phyloP scores from a whole-genome alignment of 345 rosid species.

The Euclidium syriacum region DNA sequence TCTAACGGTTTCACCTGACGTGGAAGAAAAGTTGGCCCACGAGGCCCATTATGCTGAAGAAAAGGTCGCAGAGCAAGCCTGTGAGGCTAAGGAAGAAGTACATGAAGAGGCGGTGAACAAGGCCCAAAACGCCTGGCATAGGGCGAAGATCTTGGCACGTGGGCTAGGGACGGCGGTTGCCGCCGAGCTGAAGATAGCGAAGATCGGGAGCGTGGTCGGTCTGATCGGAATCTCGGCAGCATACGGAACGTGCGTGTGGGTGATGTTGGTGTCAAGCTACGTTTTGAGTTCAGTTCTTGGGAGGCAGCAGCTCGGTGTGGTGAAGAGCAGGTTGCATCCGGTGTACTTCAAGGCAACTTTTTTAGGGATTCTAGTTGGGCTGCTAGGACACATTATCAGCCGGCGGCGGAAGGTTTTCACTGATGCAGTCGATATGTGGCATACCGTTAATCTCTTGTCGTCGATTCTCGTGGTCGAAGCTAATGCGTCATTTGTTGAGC shows the following conservation, averaged over 20 bases:
- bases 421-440: conserved; percentile 43
- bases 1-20: too few species aligned
- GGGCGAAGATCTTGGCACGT: neutral
- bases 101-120: neutral
- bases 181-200: neutral
- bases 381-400: conserved; percentile 53
- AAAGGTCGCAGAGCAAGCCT: conserved; percentile 8
- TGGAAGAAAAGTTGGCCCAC: too few species aligned
- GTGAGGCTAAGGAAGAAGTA: neutral
- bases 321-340: conserved; percentile 75
- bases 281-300: conserved; percentile 46
- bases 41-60: neutral
- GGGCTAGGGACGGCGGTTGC: neutral
- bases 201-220: conserved; percentile 33
- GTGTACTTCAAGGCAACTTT: conserved; percentile 56
- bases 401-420: conserved; percentile 26
- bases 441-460: conserved; percentile 43
- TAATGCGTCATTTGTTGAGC: conserved; percentile 57
- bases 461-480: conserved; percentile 41
- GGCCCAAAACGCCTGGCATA: conserved; percentile 15
- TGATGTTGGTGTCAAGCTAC: conserved; percentile 61
- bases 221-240: conserved; percentile 52
- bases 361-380: conserved; percentile 32
- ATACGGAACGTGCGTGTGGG: conserved; percentile 76
- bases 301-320: conserved; percentile 51